Base-by-base conservation (phyloP, 257 asterid species). In the Linderniella brevidens region DNA sequence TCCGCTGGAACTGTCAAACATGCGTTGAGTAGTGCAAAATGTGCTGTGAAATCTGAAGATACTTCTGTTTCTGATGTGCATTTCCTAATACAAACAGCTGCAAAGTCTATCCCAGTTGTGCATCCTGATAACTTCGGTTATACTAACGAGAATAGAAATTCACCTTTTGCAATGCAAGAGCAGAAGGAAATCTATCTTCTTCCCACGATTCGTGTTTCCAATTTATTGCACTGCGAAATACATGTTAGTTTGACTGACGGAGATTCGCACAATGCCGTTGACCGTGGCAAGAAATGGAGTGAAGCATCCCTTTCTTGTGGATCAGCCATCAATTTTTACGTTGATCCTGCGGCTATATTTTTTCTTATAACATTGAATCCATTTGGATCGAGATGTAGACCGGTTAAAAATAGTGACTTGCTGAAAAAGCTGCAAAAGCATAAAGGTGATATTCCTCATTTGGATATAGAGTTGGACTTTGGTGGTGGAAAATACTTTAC, bases 401-500 rank as follows among this genome's bases (percentile, higher is more conserved):
- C 92, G 20, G 76, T 76, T 54, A 78, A 64, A 55, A 83, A 90
- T 68, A 60, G 72, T 58, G 90, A 78, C 57, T 80, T 95, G 92
- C 72, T 70, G 50, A 80, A 66, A 63, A 80, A 75, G 66, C 72
- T 88, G 52, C 78, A 70, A 57, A 88, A 80, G 78, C 71, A 61
- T 64, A 88, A 76, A 60, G 74, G 45, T 51, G 72, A 64, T 60
- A 58, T 80, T 51, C 60, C 59, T 44, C 74, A 76, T 69, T 61
- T 88, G 69, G 93, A 88, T 72, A 72, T 88, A 43, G 95, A 88
- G 75, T 76, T 88, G 74, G 92, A 76, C 61, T 83, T 88, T 76
- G 83, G 68, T 56, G 76, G 78, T 52, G 92, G 86, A 50, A 83
- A 80, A 73, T 80, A 73, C 73, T 88, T 74, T 52, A 92, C 95